These are phyloP conservation scores for Lentinula aciculospora DNA, from an alignment of 768 basidiomycete genomes.

Conservation along the genomic window DNA sequence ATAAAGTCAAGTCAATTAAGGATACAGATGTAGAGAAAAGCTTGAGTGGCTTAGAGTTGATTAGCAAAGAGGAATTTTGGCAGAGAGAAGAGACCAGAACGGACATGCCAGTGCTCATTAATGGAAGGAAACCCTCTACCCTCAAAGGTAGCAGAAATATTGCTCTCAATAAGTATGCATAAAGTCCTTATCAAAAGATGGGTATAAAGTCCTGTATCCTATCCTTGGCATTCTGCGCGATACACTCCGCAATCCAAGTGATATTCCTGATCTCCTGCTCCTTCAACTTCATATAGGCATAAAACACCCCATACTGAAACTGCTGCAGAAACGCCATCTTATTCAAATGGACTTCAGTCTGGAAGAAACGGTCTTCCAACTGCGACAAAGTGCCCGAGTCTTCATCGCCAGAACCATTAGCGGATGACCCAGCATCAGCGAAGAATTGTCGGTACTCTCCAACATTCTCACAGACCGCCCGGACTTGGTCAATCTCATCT, in stretches of 20 bases:
- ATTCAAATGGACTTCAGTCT: constrained; percentile 88
- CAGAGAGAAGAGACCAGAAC: too few species aligned
- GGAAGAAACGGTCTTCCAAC: constrained; percentile 94
- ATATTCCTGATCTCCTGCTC: constrained; percentile 87
- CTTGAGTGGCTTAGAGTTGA: too few species aligned
- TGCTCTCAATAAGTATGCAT: neutral
- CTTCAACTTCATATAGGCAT: constrained; percentile 87
- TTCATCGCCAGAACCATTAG: constrained; percentile 28
- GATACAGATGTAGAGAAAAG: too few species aligned
- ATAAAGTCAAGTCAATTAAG: too few species aligned
- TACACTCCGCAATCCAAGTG: constrained; percentile 97
- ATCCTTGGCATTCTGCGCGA: constrained; percentile 93
- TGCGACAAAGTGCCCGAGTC: constrained; percentile 49
- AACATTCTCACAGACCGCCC: constrained; percentile 79
- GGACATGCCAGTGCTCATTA: too few species aligned
- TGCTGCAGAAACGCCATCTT: constrained; percentile 93
- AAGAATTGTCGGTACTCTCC: constrained; percentile 92
- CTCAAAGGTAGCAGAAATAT: too few species aligned
- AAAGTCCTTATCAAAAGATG: constrained; percentile 49
- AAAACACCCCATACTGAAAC: constrained; percentile 93
- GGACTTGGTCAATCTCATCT: constrained; percentile 93
- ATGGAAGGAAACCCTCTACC: too few species aligned
- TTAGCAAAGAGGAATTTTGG: too few species aligned
- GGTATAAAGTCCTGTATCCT: constrained; percentile 95
- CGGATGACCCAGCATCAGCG: constrained; percentile 39